phyloP scores from a whole-genome alignment of 345 rosid species.

The Citrus sp. region DNA sequence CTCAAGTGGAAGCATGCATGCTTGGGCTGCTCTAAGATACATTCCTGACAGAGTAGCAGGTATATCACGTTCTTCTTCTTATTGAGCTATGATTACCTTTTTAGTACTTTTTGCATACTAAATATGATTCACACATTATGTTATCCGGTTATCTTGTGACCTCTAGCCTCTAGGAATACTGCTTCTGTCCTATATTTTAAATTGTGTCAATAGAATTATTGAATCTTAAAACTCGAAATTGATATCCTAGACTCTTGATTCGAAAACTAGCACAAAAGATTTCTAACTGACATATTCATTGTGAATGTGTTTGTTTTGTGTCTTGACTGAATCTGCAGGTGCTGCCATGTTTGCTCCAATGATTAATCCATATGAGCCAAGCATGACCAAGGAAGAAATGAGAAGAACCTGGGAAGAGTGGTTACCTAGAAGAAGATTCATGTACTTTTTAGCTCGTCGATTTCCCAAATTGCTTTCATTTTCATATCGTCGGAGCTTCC shows the following conservation, averaged over 20 bases:
- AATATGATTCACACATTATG: background rate
- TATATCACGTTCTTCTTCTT: conserved; percentile 20
- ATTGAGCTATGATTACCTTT: background rate
- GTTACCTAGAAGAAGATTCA: conserved; percentile 52
- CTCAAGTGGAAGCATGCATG: conserved; percentile 84
- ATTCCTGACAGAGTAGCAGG: conserved; percentile 79
- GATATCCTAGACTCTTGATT: background rate
- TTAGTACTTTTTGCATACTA: background rate
- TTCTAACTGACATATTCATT: background rate
- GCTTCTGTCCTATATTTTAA: background rate
- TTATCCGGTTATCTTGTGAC: background rate
- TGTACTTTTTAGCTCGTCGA: conserved; percentile 64
- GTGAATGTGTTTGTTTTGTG: background rate
- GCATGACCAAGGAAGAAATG: conserved; percentile 81
- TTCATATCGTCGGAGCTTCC: conserved; percentile 63
- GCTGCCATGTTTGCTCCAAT: conserved; percentile 74
- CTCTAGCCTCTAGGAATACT: background rate
- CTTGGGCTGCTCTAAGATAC: conserved; percentile 90
- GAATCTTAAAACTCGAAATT: background rate
- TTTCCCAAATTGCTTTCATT: conserved; percentile 61
- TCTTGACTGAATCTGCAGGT: conserved; percentile 47
- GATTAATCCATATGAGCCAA: conserved; percentile 75
- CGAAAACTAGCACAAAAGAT: background rate
- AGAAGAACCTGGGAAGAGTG: conserved; percentile 67
- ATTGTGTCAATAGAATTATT: background rate